Evolutionary conservation across 345 rosid species (phyloP).

Genomic region (Balakata baccata): DNA sequence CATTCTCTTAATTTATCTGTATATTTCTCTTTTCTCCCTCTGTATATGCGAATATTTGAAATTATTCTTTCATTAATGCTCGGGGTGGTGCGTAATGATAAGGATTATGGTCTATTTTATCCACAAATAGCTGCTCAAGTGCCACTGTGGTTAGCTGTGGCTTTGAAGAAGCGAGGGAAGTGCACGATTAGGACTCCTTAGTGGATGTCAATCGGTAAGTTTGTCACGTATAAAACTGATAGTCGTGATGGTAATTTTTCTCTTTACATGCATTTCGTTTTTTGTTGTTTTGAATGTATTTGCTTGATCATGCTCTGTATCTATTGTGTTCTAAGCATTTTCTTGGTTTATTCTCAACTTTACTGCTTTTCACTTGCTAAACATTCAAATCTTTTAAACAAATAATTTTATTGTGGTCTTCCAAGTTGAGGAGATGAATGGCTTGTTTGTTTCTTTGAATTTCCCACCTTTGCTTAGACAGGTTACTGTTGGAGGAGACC

Average conservation of each 20-base stretch:
- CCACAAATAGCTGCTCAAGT: constrained; percentile 70
- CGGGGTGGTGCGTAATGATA: constrained; percentile 19
- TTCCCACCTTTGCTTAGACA: constrained; percentile 60
- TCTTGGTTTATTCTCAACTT: neutral
- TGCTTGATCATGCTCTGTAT: too few species aligned
- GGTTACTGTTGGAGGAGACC: constrained; percentile 86
- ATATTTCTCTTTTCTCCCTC: constrained; percentile 11
- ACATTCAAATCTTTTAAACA: neutral
- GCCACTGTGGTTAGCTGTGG: constrained; percentile 91
- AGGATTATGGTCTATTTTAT: constrained; percentile 78
- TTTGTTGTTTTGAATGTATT: too few species aligned
- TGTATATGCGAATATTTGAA: too few species aligned
- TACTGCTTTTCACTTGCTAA: neutral
- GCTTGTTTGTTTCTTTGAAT: constrained; percentile 57
- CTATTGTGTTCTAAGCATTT: neutral
- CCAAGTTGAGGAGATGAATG: constrained; percentile 70
- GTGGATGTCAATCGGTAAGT: constrained; percentile 84
- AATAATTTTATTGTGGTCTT: neutral
- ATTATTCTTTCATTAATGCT: neutral
- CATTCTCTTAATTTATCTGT: constrained; percentile 27
- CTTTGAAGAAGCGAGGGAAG: constrained; percentile 86
- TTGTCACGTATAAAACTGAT: constrained; percentile 18
- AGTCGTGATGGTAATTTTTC: constrained; percentile 55
- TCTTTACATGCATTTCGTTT: neutral
- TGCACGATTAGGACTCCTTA: constrained; percentile 67